Evolutionary conservation across 139 green algal species (phyloP).

Genomic region (Auxenochlorella pyrenoidosa): DNA sequence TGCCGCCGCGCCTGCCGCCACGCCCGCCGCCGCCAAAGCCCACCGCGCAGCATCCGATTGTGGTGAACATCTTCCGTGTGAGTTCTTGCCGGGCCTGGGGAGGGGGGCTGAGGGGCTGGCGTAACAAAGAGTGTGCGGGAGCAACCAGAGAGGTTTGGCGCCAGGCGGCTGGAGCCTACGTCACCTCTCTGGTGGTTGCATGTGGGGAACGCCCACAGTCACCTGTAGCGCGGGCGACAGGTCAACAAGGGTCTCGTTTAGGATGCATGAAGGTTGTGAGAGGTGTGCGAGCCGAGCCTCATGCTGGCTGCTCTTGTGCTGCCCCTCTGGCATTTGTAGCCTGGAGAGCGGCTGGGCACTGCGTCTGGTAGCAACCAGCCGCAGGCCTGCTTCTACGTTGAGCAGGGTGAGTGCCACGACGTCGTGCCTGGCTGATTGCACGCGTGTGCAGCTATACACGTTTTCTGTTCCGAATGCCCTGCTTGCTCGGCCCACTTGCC

Average conservation of each 20-base stretch:
- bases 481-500: background rate
- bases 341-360: conserved; percentile 9
- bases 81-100: too few species aligned
- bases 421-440: background rate
- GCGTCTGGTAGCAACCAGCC: background rate
- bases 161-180: too few species aligned
- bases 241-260: too few species aligned
- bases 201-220: background rate
- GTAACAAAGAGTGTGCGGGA: background rate
- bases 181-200: background rate
- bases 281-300: too few species aligned
- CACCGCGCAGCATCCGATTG: background rate
- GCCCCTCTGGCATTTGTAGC: background rate
- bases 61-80: conserved; percentile 15
- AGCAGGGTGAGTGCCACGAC: conserved; percentile 29
- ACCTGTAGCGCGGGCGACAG: too few species aligned
- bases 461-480: too few species aligned
- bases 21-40: background rate
- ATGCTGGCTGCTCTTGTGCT: too few species aligned
- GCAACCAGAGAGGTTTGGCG: background rate
- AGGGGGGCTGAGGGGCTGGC: too few species aligned
- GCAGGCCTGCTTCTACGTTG: conserved; percentile 23
- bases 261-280: too few species aligned
- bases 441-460: background rate
- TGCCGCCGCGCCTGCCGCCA: background rate